Conservation (phyloP, 805 yeast species). For the Limtongozyma cylindracea region DNA sequence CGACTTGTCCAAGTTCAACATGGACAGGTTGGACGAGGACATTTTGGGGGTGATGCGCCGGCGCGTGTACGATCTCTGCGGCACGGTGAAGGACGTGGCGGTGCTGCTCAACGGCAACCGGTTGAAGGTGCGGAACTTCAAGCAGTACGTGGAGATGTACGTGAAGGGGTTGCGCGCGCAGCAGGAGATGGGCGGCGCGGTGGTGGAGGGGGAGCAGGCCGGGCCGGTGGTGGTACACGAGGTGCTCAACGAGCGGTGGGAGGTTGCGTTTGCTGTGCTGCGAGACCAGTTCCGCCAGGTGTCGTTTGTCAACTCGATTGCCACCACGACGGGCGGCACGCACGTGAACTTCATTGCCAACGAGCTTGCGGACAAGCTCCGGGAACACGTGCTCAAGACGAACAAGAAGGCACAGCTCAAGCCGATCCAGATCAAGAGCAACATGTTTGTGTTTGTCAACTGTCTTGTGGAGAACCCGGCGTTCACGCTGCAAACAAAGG, state of each 20-base stretch:
- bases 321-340: conserved; percentile 93
- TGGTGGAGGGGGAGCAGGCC: too few species aligned
- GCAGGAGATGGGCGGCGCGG: conserved; percentile 11
- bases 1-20: conserved; percentile 60
- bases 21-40: conserved; percentile 69
- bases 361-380: conserved; percentile 54
- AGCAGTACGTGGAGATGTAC: conserved; percentile 72
- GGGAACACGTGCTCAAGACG: conserved; percentile 35
- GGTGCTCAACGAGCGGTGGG: conserved; percentile 77
- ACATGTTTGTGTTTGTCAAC: conserved; percentile 77
- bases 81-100: conserved; percentile 65
- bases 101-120: conserved; percentile 58
- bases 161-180: conserved; percentile 45
- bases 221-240: conserved; percentile 25
- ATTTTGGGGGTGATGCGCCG: conserved; percentile 65
- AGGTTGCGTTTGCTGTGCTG: conserved; percentile 81
- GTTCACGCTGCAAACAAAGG: conserved; percentile 93
- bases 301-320: conserved; percentile 91
- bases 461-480: conserved; percentile 93
- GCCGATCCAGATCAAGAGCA: conserved; percentile 72
- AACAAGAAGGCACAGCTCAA: conserved; percentile 38
- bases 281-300: conserved; percentile 83
- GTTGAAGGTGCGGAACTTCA: conserved; percentile 50
- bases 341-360: conserved; percentile 77
- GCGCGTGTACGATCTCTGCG: conserved; percentile 89